Evolutionary conservation across 2,329 filamentous ascomycete species (phyloP), one percentile per base, ranked within the genome.

Genomic region (Beauveria caledonica): DNA sequence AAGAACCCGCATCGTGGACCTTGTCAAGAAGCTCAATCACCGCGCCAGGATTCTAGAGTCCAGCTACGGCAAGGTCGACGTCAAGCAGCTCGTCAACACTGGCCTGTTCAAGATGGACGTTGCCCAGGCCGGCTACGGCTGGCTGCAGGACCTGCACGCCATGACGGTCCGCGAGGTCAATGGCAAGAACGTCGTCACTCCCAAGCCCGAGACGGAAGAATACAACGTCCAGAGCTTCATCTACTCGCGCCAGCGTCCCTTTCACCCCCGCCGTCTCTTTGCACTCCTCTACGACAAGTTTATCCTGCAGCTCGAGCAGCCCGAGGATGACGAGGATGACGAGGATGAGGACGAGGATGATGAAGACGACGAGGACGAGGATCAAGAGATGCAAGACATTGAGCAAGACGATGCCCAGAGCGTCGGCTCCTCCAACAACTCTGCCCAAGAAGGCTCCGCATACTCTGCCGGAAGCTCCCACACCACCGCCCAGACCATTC

Each of bases 141-240:
- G 87, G 88, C 73, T 90, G 46, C 82, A 85, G 63, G 87, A 86
- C 64, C 71, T 90, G 36, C 85, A 88, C 60, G 85, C 83, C 63
- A 86, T 89, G 83, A 86, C 82, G 0, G 71, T 85, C 5, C 78
- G 83, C 29, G 80, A 85, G 66, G 73, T 78, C 40, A 78, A 78
- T 50, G 77, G 76, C 0, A 71, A 71, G 17, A 82, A 83, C 27
- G 78, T 80, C 2, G 68, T 86, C 54, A 85, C 83, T 0, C 86
- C 86, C 0, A 88, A 84, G 68, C 87, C 87, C 0, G 87, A 90
- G 72, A 89, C 86, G 0, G 78, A 89, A 59, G 87, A 89, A 76
- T 89, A 89, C 67, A 86, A 85, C 8, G 86, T 90, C 11, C 80
- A 83, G 40, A 90, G 84, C 68, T 89, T 89, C 64, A 84, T 90